Percentiles rank a stretch among this genome's conserved stretches.
Evolutionary conservation across 1,284 basidiomycete species (phyloP).

Genomic region (Neonothopanus nambi): DNA sequence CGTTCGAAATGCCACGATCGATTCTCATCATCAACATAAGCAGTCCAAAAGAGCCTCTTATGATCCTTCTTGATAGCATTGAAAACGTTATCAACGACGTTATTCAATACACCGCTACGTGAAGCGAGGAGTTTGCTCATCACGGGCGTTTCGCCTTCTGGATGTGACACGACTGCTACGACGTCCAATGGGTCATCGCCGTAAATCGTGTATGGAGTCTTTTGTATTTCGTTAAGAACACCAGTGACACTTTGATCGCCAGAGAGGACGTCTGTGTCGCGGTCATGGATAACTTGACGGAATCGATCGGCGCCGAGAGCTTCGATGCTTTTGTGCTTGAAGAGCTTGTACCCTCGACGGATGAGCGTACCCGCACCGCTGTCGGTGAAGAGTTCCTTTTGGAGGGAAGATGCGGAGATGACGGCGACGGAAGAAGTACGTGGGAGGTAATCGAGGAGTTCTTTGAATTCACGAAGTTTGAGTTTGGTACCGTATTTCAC

Average conservation of each 20-base stretch:
- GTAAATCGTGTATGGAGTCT: constrained; percentile 90
- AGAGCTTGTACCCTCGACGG: constrained; percentile 96
- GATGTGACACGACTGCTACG: constrained; percentile 92
- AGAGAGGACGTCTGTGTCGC: constrained; percentile 88
- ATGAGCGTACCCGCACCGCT: constrained; percentile 97
- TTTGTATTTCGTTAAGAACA: constrained; percentile 81
- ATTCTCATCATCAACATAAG: constrained; percentile 93
- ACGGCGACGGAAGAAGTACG: constrained; percentile 98
- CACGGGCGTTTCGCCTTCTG: constrained; percentile 86
- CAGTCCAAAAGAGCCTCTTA: constrained; percentile 95
- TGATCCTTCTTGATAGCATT: constrained; percentile 95
- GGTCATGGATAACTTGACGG: constrained; percentile 90
- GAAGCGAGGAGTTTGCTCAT: constrained; percentile 92
- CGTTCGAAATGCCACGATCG: constrained; percentile 99
- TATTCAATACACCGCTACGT: constrained; percentile 89
- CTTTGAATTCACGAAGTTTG: constrained; percentile 99
- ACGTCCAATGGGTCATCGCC: constrained; percentile 97
- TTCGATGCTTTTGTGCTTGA: constrained; percentile 84
- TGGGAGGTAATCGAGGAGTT: constrained; percentile 96
- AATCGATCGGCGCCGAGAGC: constrained; percentile 90
- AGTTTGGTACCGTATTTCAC: constrained; percentile 99
- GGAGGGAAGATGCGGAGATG: constrained; percentile 91
- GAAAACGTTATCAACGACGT: constrained; percentile 97
- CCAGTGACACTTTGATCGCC: constrained; percentile 89
- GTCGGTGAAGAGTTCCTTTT: constrained; percentile 99